Conservation (phyloP, 2,329 filamentous ascomycete species). For the Xylaria sp. region DNA sequence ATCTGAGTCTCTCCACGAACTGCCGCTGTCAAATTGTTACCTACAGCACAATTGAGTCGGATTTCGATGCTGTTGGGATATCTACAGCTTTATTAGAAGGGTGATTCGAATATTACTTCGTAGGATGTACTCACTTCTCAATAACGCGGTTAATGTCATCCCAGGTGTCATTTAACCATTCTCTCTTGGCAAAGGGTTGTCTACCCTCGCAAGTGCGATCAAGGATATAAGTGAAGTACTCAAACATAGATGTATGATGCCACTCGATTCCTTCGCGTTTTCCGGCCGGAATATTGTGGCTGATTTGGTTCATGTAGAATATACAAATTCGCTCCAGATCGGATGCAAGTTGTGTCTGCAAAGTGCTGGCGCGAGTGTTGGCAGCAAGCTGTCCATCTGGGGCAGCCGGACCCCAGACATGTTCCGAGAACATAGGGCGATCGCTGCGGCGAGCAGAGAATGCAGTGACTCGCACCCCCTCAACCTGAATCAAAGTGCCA, state of each 20-base stretch:
- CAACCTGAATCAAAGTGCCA: background rate
- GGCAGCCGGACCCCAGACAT: background rate
- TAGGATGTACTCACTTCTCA: conserved; percentile 1
- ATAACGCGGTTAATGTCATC: background rate
- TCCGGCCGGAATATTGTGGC: background rate
- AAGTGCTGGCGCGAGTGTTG: background rate
- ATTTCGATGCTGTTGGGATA: conserved; percentile 41
- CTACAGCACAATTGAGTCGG: conserved; percentile 43
- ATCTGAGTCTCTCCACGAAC: conserved; percentile 49
- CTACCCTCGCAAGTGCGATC: background rate
- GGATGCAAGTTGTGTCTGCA: background rate
- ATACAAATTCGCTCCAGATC: background rate
- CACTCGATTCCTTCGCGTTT: conserved; percentile 21
- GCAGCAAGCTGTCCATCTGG: background rate
- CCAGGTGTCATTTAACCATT: conserved; percentile 28
- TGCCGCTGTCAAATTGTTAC: conserved; percentile 49
- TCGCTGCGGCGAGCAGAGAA: background rate
- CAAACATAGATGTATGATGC: conserved; percentile 24
- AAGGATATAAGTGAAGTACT: conserved; percentile 22
- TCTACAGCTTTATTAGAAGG: background rate
- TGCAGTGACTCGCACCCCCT: background rate
- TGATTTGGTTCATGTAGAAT: conserved; percentile 7
- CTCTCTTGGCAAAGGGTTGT: conserved; percentile 23
- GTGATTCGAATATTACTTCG: background rate
- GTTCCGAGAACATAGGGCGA: background rate